Evolutionary conservation across 805 yeast genomes (phyloP).

Genomic region (Candida chauliodis): DNA sequence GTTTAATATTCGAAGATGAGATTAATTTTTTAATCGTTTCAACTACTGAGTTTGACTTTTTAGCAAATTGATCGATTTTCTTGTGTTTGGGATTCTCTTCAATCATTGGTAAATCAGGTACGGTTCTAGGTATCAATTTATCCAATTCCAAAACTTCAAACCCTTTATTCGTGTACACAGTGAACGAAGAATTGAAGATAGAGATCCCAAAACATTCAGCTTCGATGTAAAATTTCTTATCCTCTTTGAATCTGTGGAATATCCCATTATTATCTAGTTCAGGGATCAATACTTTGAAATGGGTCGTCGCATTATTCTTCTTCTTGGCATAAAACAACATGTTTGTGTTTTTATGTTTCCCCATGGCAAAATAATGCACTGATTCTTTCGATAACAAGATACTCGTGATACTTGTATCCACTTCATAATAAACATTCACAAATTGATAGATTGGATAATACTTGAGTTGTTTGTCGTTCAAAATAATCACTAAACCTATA

Average conservation of each 20-base stretch:
- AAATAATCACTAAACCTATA: constrained; percentile 51
- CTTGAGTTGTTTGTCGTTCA: constrained; percentile 56
- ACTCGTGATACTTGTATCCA: constrained; percentile 39
- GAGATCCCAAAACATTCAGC: constrained; percentile 60
- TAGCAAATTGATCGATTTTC: constrained; percentile 29
- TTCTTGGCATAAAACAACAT: constrained; percentile 55
- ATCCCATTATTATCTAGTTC: constrained; percentile 52
- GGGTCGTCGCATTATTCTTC: constrained; percentile 42
- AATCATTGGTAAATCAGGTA: constrained; percentile 47
- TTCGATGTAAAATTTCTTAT: constrained; percentile 46
- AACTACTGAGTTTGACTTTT: constrained; percentile 15
- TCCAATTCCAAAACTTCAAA: constrained; percentile 63
- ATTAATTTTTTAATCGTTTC: constrained; percentile 40
- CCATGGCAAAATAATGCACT: constrained; percentile 60
- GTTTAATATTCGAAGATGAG: constrained; percentile 40
- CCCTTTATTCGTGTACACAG: constrained; percentile 64
- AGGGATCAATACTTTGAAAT: constrained; percentile 57
- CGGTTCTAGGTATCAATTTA: constrained; percentile 51
- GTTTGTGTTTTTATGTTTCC: constrained; percentile 60
- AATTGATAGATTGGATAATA: constrained; percentile 64
- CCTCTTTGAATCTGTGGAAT: constrained; percentile 35
- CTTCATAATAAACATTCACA: constrained; percentile 52
- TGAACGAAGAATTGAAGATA: constrained; percentile 61
- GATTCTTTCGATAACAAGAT: constrained; percentile 46
- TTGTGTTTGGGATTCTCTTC: constrained; percentile 12